phyloP scores from a whole-genome alignment of 768 basidiomycete species.

The Tremella mesenterica region DNA sequence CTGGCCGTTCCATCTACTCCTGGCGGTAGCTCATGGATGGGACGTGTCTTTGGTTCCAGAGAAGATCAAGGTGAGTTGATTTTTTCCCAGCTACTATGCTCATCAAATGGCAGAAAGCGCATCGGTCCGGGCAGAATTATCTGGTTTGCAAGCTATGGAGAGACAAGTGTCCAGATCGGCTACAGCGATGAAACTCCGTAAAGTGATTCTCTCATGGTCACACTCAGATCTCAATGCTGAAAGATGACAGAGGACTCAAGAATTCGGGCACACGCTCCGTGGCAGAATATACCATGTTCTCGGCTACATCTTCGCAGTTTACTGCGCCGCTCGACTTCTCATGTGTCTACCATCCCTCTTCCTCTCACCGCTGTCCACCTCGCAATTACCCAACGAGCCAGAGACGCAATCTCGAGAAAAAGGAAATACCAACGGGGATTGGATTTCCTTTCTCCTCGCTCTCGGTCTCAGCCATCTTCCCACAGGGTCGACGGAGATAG shows the following conservation, averaged over 20 bases:
- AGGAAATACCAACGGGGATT: slow-evolving; percentile 42
- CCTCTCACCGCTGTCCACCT: slow-evolving; percentile 27
- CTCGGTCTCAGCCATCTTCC: slow-evolving; percentile 35
- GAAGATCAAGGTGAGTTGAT: slow-evolving; percentile 20
- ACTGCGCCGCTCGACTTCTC: slow-evolving; percentile 39
- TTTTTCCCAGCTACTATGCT: not conserved
- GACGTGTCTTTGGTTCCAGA: slow-evolving; percentile 26
- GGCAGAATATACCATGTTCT: slow-evolving; percentile 37
- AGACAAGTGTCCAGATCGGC: slow-evolving; percentile 27
- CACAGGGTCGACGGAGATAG: slow-evolving; percentile 24
- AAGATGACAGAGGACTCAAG: slow-evolving; percentile 26
- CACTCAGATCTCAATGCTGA: not conserved
- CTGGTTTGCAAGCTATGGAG: slow-evolving; percentile 38
- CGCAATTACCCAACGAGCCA: slow-evolving; percentile 2
- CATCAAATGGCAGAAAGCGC: slow-evolving; percentile 8
- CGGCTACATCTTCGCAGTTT: slow-evolving; percentile 38
- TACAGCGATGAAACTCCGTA: slow-evolving; percentile 34
- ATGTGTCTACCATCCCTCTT: slow-evolving; percentile 42
- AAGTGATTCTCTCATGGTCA: slow-evolving; percentile 10
- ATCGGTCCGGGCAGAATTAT: slow-evolving; percentile 28
- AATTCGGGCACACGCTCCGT: slow-evolving; percentile 33
- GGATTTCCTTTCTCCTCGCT: slow-evolving; percentile 43
- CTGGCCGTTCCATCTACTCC: slow-evolving; percentile 4
- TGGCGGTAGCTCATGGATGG: slow-evolving; percentile 28
- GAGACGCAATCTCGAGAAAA: slow-evolving; percentile 11